Percentiles rank a stretch among this genome's conserved stretches.
Conservation (phyloP, 176 grass and related monocot species). For the Pharus latifolius region DNA sequence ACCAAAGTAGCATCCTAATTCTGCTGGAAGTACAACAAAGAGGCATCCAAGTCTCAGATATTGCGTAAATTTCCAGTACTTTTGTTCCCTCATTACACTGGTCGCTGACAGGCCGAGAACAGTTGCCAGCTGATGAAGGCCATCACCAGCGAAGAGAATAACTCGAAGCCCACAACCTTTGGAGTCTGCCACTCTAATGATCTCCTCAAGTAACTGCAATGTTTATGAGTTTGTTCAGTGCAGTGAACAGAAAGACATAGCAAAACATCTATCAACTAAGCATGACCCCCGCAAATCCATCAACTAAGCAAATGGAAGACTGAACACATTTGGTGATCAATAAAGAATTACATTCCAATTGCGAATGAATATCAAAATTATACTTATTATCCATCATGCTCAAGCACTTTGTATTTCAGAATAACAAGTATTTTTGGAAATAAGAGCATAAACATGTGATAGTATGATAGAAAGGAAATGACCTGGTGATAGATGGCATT, state of each 20-base stretch:
- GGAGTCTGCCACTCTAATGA: conserved; percentile 73
- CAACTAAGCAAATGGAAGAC: neutral
- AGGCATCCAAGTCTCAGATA: neutral
- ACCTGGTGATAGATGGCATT: conserved; percentile 98
- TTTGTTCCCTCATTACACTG: neutral
- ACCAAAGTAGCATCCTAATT: conserved; percentile 14
- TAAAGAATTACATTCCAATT: neutral
- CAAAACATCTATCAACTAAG: neutral
- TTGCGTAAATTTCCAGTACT: neutral
- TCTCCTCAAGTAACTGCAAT: conserved; percentile 84
- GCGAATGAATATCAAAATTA: neutral
- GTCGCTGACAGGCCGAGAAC: conserved; percentile 93
- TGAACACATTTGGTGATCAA: neutral
- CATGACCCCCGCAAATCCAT: neutral
- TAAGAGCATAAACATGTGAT: conserved; percentile 13
- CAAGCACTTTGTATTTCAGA: neutral
- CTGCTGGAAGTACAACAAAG: conserved; percentile 7
- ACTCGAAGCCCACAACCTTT: conserved; percentile 69
- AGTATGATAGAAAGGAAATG: neutral
- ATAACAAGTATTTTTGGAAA: neutral
- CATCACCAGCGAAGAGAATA: conserved; percentile 85
- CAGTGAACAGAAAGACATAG: neutral
- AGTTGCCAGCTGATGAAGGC: conserved; percentile 95
- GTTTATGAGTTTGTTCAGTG: conserved; percentile 1
- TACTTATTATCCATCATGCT: neutral